These are phyloP conservation scores for Daedaleopsis sinensis DNA, from an alignment of 768 basidiomycete genomes.

Conservation along the genomic window DNA sequence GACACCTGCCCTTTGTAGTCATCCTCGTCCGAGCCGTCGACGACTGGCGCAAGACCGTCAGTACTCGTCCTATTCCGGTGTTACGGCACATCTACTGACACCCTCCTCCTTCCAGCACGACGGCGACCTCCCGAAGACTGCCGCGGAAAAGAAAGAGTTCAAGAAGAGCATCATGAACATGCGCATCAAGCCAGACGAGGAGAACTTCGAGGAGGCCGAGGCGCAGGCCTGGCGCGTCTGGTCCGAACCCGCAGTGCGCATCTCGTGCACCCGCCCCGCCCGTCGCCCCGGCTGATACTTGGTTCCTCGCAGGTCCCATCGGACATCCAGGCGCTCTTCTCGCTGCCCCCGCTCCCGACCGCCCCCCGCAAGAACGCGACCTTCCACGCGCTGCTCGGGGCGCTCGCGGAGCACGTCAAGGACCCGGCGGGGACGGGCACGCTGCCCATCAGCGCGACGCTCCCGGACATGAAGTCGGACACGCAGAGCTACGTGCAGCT, in stretches of 20 bases:
- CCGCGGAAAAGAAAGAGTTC: constrained; percentile 76
- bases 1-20: constrained; percentile 88
- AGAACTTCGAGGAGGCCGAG: constrained; percentile 96
- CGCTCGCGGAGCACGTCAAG: constrained; percentile 66
- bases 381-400: constrained; percentile 80
- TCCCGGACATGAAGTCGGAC: constrained; percentile 97
- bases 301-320: constrained; percentile 57
- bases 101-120: constrained; percentile 53
- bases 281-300: background rate
- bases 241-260: constrained; percentile 53
- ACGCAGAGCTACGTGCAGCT: constrained; percentile 82
- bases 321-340: constrained; percentile 66
- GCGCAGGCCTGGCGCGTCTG: constrained; percentile 85
- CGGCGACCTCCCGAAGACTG: constrained; percentile 55
- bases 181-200: constrained; percentile 83
- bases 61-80: background rate
- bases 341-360: constrained; percentile 53
- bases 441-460: constrained; percentile 81
- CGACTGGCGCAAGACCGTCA: constrained; percentile 77
- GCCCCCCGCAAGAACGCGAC: constrained; percentile 45
- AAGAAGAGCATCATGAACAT: constrained; percentile 64
- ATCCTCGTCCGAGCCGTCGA: constrained; percentile 84
- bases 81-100: background rate
- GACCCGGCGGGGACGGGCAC: constrained; percentile 50
- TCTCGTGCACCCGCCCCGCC: background rate